Evolutionary conservation across 345 rosid genomes (phyloP).

Genomic region (Punica granatum): DNA sequence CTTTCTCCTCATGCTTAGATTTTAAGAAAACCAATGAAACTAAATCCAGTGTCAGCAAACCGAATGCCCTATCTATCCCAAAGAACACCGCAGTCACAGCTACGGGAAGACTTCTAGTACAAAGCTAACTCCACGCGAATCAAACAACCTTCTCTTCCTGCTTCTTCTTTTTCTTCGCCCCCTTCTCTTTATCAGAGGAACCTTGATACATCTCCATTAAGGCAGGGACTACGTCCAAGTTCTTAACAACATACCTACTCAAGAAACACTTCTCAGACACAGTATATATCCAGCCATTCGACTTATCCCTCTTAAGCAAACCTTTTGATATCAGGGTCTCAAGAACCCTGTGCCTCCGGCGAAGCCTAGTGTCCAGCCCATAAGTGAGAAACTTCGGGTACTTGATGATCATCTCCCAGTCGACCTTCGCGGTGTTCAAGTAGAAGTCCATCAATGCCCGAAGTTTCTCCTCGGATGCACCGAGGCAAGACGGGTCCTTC

Average conservation of each 20-base stretch:
- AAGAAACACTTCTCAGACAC: conserved; percentile 13
- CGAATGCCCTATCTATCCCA: neutral
- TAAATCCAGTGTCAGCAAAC: neutral
- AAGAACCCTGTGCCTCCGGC: conserved; percentile 15
- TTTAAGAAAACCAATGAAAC: neutral
- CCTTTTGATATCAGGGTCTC: conserved; percentile 18
- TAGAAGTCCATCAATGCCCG: conserved; percentile 13
- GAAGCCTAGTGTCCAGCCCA: conserved; percentile 16
- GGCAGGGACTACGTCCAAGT: conserved; percentile 10
- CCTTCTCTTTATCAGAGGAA: neutral
- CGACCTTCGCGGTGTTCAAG: conserved; percentile 9
- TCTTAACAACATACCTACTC: conserved; percentile 12
- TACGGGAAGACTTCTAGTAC: neutral
- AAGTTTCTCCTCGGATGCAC: conserved; percentile 14
- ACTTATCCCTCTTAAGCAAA: conserved; percentile 6
- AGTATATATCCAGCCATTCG: neutral
- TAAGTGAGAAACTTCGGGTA: conserved; percentile 12
- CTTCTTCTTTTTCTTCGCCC: conserved; percentile 43
- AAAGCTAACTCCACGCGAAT: conserved; percentile 60
- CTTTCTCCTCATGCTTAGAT: neutral
- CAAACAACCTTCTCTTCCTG: conserved; percentile 58
- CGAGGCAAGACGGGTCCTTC: conserved; percentile 3
- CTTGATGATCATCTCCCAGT: neutral
- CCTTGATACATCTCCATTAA: conserved; percentile 16
- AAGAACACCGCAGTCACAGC: neutral